Base-by-base conservation (phyloP, 2,329 filamentous ascomycete genomes). In the Fusarium dimerum region DNA sequence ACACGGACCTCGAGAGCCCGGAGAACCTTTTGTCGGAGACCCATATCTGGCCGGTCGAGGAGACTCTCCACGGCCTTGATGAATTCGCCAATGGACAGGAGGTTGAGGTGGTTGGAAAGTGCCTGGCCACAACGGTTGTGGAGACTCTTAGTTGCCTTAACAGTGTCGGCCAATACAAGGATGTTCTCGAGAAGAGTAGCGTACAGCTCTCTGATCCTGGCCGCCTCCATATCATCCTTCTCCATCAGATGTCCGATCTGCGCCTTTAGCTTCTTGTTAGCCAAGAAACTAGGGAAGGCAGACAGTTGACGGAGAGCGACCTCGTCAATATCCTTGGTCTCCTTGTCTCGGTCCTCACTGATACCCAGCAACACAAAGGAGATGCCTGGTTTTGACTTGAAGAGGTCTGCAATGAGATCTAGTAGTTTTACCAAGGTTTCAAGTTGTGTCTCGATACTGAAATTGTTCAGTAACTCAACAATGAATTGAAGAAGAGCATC, bases 61-160 rank as follows among this genome's bases (percentile, higher is more conserved):
- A 99, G 79, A 29, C 85, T 84, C 67, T 96, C 90, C 40, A 95
- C 88, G 10, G 92, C 89, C 68, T 90, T 90, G 70, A 97, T 85
- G 70, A 97, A 94, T 72, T 97, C 91, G 47, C 85, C 81, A 3
- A 93, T 92, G 0, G 92, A 93, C 40, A 96, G 79, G 7, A 97
- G 82, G 57, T 90, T 88, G 46, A 99, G 80, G n/a, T 96, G 77
- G 56, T 88, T 88, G 16, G 89, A 85, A 44, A 97, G 79, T 1
- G 90, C 83, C 51, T 89, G 84, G 39, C 88, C 87, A 64, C 83
- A 86, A 45, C 79, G 78, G 64, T 66, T 74, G 63, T 86, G 81
- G 10, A 87, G 71, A 38, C 70, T 66, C 68, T 83, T 81, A 62
- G 80, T 77, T 29, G 72, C 63, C 70, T 84, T 85, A 55, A 88